Conservation (phyloP, 768 basidiomycete species). For the Termitomyces titanicus region DNA sequence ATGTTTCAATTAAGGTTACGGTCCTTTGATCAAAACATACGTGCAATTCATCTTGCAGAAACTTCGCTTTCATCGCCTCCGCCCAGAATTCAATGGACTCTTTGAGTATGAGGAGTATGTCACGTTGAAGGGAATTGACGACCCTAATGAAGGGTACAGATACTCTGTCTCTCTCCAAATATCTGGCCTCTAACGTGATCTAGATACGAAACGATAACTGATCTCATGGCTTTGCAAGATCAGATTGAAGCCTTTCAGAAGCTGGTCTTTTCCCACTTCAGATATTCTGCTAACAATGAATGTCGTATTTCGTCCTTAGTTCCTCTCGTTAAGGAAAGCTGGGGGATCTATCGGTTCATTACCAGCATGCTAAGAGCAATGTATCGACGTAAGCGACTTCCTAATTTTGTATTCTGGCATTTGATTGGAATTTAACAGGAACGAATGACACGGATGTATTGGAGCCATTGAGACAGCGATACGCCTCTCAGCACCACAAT, state of each 20-base stretch:
- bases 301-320: conserved; percentile 95
- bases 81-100: conserved; percentile 96
- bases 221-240: conserved; percentile 97
- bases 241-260: conserved; percentile 99
- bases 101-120: conserved; percentile 99
- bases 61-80: conserved; percentile 90
- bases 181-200: conserved; percentile 10
- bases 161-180: not conserved
- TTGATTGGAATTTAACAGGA: conserved; percentile 40
- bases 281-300: conserved; percentile 89
- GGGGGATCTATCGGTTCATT: conserved; percentile 98
- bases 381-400: conserved; percentile 71
- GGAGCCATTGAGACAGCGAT: conserved; percentile 85
- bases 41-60: conserved; percentile 95
- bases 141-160: conserved; percentile 96
- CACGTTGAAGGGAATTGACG: conserved; percentile 93
- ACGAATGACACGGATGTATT: conserved; percentile 87
- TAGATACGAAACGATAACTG: conserved; percentile 96
- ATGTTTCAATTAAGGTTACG: conserved; percentile 63
- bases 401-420: not conserved
- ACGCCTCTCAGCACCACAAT: conserved; percentile 86
- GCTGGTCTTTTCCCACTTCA: conserved; percentile 94
- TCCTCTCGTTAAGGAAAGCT: conserved; percentile 97
- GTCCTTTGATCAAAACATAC: conserved; percentile 89
- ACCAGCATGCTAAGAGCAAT: conserved; percentile 98